Percentiles rank a stretch among this genome's conserved stretches.
phyloP scores from a whole-genome alignment of 768 basidiomycete species.

The Xerocomus spinulosus region DNA sequence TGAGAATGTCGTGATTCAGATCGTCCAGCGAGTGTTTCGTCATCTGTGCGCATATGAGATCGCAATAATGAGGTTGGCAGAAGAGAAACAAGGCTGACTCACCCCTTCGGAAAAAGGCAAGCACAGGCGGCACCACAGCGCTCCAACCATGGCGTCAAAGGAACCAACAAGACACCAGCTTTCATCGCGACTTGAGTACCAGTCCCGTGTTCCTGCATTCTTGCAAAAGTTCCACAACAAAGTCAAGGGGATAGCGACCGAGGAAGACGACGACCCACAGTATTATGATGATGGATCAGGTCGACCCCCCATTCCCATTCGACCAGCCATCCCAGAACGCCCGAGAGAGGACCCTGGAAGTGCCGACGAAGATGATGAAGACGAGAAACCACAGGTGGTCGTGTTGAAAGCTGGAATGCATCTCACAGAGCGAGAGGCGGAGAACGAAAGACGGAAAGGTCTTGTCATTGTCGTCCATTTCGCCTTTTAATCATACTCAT shows the following conservation, averaged over 20 bases:
- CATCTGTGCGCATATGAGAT: constrained; percentile 10
- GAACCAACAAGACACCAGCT: constrained; percentile 71
- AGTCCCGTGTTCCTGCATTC: constrained; percentile 56
- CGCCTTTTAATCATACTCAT: constrained; percentile 3
- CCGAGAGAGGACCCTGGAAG: constrained; percentile 67
- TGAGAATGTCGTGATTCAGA: constrained; percentile 37
- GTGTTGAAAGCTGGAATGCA: constrained; percentile 88
- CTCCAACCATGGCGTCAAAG: constrained; percentile 38
- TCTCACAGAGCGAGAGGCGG: constrained; percentile 69
- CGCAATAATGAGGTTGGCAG: neutral
- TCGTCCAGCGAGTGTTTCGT: constrained; percentile 12
- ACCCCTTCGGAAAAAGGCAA: constrained; percentile 17
- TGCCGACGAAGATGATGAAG: constrained; percentile 64
- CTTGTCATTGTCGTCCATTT: constrained; percentile 11
- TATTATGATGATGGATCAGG: constrained; percentile 67
- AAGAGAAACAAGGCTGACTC: neutral
- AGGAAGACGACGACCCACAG: constrained; percentile 44
- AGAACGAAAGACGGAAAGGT: constrained; percentile 76
- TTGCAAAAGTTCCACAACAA: constrained; percentile 61
- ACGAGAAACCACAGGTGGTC: constrained; percentile 86
- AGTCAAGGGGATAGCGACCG: constrained; percentile 48
- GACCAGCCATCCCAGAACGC: constrained; percentile 68
- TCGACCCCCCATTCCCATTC: constrained; percentile 66
- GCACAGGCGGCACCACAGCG: neutral
- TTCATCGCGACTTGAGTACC: constrained; percentile 66